Conservation (phyloP, 2,329 filamentous ascomycete genomes). For the Trematosphaeria pertusa region DNA sequence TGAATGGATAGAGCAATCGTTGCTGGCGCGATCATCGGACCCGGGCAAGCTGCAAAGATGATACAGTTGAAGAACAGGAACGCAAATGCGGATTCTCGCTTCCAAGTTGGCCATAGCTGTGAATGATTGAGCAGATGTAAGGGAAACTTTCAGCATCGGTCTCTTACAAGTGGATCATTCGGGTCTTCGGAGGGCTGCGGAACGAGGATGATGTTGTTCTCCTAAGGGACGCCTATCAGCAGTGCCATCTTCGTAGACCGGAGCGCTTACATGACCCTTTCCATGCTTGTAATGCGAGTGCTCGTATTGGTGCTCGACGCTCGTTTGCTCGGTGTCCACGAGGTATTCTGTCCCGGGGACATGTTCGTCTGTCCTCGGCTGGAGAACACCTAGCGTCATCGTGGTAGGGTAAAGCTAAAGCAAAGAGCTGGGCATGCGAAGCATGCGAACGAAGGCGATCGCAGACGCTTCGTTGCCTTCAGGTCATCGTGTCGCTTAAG, state of each 20-base stretch:
- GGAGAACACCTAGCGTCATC: constrained; percentile 36
- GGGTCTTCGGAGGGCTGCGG: constrained; percentile 32
- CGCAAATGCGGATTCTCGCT: constrained; percentile 26
- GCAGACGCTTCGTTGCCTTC: too few species aligned
- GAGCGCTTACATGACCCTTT: constrained; percentile 21
- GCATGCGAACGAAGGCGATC: too few species aligned
- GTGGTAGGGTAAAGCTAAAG: too few species aligned
- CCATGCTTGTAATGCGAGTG: constrained; percentile 25
- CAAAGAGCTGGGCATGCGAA: too few species aligned
- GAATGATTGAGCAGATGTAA: too few species aligned
- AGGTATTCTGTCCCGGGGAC: constrained; percentile 36
- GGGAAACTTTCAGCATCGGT: too few species aligned
- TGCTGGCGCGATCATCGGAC: constrained; percentile 32
- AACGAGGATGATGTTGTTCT: constrained; percentile 26
- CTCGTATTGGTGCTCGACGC: constrained; percentile 16
- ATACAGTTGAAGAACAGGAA: constrained; percentile 34
- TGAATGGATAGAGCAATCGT: constrained; percentile 26
- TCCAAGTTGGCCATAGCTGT: constrained; percentile 33
- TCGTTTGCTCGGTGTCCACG: constrained; percentile 23
- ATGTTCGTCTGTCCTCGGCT: constrained; percentile 20
- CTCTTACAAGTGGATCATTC: constrained; percentile 32
- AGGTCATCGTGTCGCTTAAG: too few species aligned
- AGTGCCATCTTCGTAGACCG: background rate
- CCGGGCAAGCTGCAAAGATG: constrained; percentile 32
- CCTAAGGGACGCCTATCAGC: constrained; percentile 12